phyloP scores from a whole-genome alignment of 2,329 filamentous ascomycete species.

The Fusarium sacchari region DNA sequence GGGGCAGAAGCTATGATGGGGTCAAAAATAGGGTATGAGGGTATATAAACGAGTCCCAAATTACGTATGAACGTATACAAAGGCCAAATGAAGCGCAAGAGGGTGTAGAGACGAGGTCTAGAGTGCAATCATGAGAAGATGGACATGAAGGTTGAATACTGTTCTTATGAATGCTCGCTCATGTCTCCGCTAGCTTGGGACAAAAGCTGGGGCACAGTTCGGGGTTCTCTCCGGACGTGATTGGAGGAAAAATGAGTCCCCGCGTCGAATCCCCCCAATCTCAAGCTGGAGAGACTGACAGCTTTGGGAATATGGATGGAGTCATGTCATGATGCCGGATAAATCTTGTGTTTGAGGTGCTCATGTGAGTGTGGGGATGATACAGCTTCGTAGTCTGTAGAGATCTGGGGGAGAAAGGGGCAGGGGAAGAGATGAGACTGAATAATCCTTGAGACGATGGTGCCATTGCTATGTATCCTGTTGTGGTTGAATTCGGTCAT shows the following conservation, averaged over 20 bases:
- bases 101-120: background rate
- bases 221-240: constrained; percentile 42
- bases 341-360: constrained; percentile 30
- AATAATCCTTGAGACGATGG: background rate
- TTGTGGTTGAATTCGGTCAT: background rate
- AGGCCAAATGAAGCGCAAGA: background rate
- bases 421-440: background rate
- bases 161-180: constrained; percentile 38
- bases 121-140: constrained; percentile 19
- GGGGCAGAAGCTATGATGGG: constrained; percentile 38
- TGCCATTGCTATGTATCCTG: background rate
- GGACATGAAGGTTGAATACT: constrained; percentile 19
- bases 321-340: constrained; percentile 32
- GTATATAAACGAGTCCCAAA: background rate
- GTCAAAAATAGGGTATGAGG: constrained; percentile 3
- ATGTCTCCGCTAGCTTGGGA: constrained; percentile 31
- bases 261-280: constrained; percentile 38
- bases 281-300: constrained; percentile 4
- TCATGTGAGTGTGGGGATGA: constrained; percentile 24
- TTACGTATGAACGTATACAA: background rate
- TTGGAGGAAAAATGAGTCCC: constrained; percentile 44
- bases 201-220: constrained; percentile 22
- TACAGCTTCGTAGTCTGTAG: constrained; percentile 6
- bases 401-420: constrained; percentile 4
- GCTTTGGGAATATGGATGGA: constrained; percentile 21